These are phyloP conservation scores for Kodamaea hsintzibuensis DNA, from an alignment of 805 yeast species.

Conservation along the genomic window DNA sequence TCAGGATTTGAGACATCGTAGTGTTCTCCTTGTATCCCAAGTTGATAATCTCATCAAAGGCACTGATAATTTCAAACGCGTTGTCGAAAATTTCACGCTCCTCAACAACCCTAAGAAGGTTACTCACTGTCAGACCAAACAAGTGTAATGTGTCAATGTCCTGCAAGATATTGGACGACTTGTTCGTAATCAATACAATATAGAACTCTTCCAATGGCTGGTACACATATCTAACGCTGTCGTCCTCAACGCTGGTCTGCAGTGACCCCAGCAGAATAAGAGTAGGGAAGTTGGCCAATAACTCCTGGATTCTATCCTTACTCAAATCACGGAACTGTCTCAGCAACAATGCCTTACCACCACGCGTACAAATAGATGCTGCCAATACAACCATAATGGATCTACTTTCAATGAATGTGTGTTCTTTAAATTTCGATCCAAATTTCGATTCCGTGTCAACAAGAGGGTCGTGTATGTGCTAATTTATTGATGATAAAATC, in stretches of 20 bases:
- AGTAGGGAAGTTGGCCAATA: slow-evolving; percentile 82
- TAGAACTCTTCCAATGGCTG: slow-evolving; percentile 95
- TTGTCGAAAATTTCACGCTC: slow-evolving; percentile 80
- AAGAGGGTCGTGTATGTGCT: slow-evolving; percentile 11
- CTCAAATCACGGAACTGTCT: slow-evolving; percentile 88
- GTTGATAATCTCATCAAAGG: slow-evolving; percentile 90
- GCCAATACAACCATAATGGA: slow-evolving; percentile 73
- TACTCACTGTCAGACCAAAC: slow-evolving; percentile 78
- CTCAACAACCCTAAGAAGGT: slow-evolving; percentile 68
- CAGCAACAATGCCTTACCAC: slow-evolving; percentile 88
- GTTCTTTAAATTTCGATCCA: not conserved
- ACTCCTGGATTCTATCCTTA: slow-evolving; percentile 81
- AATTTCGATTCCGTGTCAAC: slow-evolving; percentile 18
- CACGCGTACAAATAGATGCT: slow-evolving; percentile 90
- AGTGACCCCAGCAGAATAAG: slow-evolving; percentile 66
- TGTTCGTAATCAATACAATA: slow-evolving; percentile 86
- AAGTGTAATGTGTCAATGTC: slow-evolving; percentile 90
- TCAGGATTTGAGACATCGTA: slow-evolving; percentile 76
- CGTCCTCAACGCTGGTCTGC: slow-evolving; percentile 93
- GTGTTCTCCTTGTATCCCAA: slow-evolving; percentile 90
- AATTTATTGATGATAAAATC: not conserved
- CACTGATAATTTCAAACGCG: slow-evolving; percentile 86
- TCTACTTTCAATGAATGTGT: slow-evolving; percentile 1
- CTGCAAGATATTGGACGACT: slow-evolving; percentile 87
- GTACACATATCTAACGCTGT: slow-evolving; percentile 86